Percentiles rank a stretch among this genome's conserved stretches.
These are phyloP conservation scores for Glomus cerebriforme DNA, from an alignment of 192 early-diverging fungal genomes.

Conservation along the genomic window DNA sequence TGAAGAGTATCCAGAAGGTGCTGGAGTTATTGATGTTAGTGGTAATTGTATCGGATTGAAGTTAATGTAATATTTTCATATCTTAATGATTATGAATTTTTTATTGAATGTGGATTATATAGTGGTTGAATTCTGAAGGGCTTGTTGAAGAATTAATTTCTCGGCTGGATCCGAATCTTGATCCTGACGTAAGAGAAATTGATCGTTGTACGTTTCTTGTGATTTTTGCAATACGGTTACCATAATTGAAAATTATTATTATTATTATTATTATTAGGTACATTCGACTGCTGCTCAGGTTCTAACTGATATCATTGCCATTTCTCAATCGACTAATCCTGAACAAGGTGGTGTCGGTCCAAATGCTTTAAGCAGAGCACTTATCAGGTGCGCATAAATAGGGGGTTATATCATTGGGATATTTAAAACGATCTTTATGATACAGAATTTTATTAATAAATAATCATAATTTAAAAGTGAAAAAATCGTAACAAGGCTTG, in stretches of 20 bases:
- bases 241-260: neutral
- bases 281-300: slow-evolving; percentile 84
- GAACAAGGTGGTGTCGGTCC: slow-evolving; percentile 65
- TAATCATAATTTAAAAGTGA: slow-evolving; percentile 53
- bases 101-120: neutral
- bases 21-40: slow-evolving; percentile 79
- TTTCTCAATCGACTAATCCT: slow-evolving; percentile 70
- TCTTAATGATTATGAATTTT: slow-evolving; percentile 14
- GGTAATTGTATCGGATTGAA: neutral
- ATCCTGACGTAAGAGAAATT: slow-evolving; percentile 65
- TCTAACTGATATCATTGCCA: slow-evolving; percentile 80
- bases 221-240: neutral
- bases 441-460: slow-evolving; percentile 10
- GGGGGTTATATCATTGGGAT: no score
- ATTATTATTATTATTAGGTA: slow-evolving; percentile 39
- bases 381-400: slow-evolving; percentile 42
- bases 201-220: neutral
- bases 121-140: slow-evolving; percentile 86
- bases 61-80: neutral
- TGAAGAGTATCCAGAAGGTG: slow-evolving; percentile 85
- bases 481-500: slow-evolving; percentile 73
- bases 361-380: slow-evolving; percentile 64
- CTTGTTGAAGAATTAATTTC: slow-evolving; percentile 79
- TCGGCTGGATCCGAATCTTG: slow-evolving; percentile 75
- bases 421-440: neutral